Percentiles rank a stretch among this genome's conserved stretches.
These are phyloP conservation scores for Pulveroboletus sp. DNA, from an alignment of 768 basidiomycete genomes.

Conservation along the genomic window DNA sequence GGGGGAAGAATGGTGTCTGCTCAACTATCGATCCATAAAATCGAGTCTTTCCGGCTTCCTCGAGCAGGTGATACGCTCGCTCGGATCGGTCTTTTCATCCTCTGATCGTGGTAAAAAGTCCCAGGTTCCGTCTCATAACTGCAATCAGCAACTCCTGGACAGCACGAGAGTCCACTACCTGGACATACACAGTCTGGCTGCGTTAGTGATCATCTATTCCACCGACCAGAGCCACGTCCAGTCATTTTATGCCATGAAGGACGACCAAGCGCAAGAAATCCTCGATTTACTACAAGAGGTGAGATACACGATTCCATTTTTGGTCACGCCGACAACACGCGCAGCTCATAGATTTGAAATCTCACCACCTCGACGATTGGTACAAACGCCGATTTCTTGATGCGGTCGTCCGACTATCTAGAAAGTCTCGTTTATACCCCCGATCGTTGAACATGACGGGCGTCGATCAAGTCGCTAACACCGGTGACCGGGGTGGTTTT, in stretches of 20 bases:
- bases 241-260: slow-evolving; percentile 21
- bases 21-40: slow-evolving; percentile 21
- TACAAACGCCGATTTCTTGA: slow-evolving; percentile 29
- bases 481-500: slow-evolving; percentile 28
- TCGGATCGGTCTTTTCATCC: neutral
- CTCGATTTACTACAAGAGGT: slow-evolving; percentile 27
- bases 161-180: slow-evolving; percentile 14
- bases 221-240: slow-evolving; percentile 13
- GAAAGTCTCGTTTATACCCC: slow-evolving; percentile 28
- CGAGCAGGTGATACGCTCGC: slow-evolving; percentile 4
- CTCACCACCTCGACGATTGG: slow-evolving; percentile 19
- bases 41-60: slow-evolving; percentile 10
- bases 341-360: slow-evolving; percentile 26
- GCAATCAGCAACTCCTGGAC: slow-evolving; percentile 15
- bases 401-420: slow-evolving; percentile 27
- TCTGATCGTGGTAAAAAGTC: slow-evolving; percentile 12
- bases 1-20: slow-evolving; percentile 23
- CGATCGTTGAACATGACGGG: slow-evolving; percentile 21
- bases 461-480: slow-evolving; percentile 9
- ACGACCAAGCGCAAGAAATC: slow-evolving; percentile 23
- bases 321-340: neutral
- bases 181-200: slow-evolving; percentile 25
- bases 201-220: slow-evolving; percentile 18
- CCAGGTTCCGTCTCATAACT: slow-evolving; percentile 15
- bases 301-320: neutral